These are phyloP conservation scores for Arthrobotrys megalospora DNA, from an alignment of 2,329 filamentous ascomycete genomes.

Conservation along the genomic window DNA sequence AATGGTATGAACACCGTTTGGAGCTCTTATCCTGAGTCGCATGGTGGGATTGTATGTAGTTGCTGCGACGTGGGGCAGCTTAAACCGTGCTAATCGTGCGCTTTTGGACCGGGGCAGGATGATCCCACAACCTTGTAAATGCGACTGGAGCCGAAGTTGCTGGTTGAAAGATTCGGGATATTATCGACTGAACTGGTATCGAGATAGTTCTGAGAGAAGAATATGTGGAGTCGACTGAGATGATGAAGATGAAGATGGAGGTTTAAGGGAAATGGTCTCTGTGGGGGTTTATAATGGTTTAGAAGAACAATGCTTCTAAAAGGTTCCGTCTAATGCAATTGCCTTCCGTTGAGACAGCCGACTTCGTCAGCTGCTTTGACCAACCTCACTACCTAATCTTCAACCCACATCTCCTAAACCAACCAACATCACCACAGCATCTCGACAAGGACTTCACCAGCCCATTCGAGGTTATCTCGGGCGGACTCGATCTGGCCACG, in stretches of 20 bases:
- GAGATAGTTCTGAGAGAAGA: not conserved
- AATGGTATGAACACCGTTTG: slow-evolving; percentile 79
- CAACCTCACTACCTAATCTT: not conserved
- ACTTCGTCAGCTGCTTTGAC: slow-evolving; percentile 42
- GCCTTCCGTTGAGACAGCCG: slow-evolving; percentile 35
- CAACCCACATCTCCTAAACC: not conserved
- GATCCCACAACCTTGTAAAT: slow-evolving; percentile 3
- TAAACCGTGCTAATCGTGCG: slow-evolving; percentile 38
- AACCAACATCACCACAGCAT: not conserved
- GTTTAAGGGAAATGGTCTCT: not conserved
- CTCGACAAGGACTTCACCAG: not conserved
- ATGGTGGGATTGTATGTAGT: slow-evolving; percentile 69
- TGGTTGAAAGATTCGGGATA: not conserved
- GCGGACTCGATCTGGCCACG: not conserved
- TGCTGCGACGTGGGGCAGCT: slow-evolving; percentile 36
- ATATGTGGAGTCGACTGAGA: not conserved
- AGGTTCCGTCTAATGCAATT: slow-evolving; percentile 10
- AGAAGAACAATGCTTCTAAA: not conserved
- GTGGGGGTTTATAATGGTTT: slow-evolving; percentile 13
- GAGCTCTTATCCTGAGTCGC: slow-evolving; percentile 82
- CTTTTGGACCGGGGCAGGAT: slow-evolving; percentile 40
- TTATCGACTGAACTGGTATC: not conserved
- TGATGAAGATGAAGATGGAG: slow-evolving; percentile 4
- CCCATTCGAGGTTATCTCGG: not conserved
- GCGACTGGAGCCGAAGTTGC: not conserved